These are phyloP conservation scores for Brasenia schreberi DNA, from an alignment of 164 flowering plant species.

Conservation along the genomic window DNA sequence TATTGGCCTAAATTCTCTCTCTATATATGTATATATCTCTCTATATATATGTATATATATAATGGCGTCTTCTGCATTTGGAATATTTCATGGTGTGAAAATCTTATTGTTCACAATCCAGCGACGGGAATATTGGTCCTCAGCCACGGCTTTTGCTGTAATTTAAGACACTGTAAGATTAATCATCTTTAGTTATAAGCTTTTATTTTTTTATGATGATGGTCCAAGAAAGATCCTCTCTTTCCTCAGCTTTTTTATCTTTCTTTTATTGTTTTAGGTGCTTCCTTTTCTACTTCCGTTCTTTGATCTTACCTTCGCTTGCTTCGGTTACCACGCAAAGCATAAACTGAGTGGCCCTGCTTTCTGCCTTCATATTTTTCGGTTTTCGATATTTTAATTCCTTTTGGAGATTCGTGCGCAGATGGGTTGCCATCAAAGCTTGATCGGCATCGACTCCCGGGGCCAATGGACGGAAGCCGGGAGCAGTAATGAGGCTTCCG, in stretches of 20 bases:
- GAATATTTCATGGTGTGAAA: no score
- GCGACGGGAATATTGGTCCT: neutral
- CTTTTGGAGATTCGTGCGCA: conserved; percentile 7
- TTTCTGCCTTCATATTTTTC: neutral
- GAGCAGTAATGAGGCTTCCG: conserved; percentile 34
- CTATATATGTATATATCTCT: no score
- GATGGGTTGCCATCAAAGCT: conserved; percentile 32
- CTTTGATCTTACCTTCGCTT: neutral
- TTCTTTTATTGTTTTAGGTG: neutral
- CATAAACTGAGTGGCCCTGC: neutral
- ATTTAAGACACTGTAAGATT: neutral
- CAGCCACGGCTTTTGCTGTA: neutral
- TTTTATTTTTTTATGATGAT: no score
- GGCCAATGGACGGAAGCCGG: conserved; percentile 23
- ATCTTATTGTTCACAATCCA: neutral
- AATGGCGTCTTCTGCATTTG: no score
- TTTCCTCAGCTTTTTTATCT: neutral
- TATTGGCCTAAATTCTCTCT: no score
- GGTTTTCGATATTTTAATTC: neutral
- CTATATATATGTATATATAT: no score
- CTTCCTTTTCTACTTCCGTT: neutral
- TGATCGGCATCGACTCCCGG: conserved; percentile 12
- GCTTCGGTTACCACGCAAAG: neutral
- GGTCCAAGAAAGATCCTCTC: neutral
- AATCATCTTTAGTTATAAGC: neutral